Evolutionary conservation across 129 eudicot species (phyloP).

Genomic region (Pittosporum tobira): DNA sequence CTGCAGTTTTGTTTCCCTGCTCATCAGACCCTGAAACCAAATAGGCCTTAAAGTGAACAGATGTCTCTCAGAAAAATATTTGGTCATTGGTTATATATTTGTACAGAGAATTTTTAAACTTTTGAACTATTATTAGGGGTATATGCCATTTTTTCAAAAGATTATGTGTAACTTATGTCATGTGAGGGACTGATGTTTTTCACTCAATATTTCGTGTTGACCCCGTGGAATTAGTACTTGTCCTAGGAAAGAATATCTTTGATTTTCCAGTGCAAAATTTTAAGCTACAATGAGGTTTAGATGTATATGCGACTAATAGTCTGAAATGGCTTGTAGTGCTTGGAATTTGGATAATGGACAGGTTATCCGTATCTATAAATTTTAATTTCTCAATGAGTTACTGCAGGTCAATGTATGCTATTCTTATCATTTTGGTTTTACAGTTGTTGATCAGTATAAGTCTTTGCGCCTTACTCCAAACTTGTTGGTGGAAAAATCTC

Average conservation of each 20-base stretch:
- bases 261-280: too few species aligned
- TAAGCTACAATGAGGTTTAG: too few species aligned
- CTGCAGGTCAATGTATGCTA: background rate
- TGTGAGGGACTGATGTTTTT: background rate
- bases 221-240: too few species aligned
- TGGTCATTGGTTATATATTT: background rate
- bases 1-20: too few species aligned
- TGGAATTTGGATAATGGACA: background rate
- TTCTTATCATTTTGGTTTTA: constrained; percentile 21
- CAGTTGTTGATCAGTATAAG: constrained; percentile 52
- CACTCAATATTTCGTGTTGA: background rate
- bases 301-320: too few species aligned
- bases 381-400: background rate
- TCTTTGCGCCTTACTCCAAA: constrained; percentile 53
- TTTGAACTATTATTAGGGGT: too few species aligned
- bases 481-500: constrained; percentile 52
- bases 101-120: too few species aligned
- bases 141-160: too few species aligned
- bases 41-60: background rate
- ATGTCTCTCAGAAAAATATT: too few species aligned
- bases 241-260: too few species aligned
- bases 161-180: background rate
- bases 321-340: background rate
- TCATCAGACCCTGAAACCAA: too few species aligned
- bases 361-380: too few species aligned